Conservation (phyloP, 2,329 filamentous ascomycete genomes). For the Trichoderma simmonsii region DNA sequence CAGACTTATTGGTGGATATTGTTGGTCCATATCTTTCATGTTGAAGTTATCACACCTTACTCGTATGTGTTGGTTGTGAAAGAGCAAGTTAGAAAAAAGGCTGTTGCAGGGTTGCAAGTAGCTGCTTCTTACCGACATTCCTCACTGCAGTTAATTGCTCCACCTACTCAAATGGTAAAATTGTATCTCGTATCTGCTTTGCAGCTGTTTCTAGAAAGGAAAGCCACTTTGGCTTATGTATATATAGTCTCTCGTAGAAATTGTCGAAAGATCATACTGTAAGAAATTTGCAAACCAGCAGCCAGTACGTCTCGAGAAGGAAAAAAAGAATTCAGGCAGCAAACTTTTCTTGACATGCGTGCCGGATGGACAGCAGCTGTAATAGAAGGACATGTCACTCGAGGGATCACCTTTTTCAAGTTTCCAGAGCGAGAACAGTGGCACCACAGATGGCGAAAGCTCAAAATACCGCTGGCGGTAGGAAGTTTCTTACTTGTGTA, state of each 20-base stretch:
- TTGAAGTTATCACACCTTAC: background rate
- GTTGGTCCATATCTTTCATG: background rate
- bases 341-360: background rate
- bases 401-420: background rate
- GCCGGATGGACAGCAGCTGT: background rate
- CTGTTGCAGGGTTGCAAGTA: background rate
- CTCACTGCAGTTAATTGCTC: background rate
- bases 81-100: background rate
- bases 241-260: background rate
- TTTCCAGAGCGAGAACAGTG: background rate
- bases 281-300: background rate
- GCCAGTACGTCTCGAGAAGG: background rate
- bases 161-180: background rate
- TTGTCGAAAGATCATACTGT: background rate
- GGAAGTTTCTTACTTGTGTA: background rate
- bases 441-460: background rate
- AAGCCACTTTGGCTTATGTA: background rate
- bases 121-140: background rate
- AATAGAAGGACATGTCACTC: background rate
- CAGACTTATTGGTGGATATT: background rate
- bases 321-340: background rate
- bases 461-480: background rate
- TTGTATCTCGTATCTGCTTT: background rate
- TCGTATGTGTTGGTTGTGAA: background rate
- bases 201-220: background rate